These are phyloP conservation scores for Oenanthe sinensis DNA, from an alignment of 129 eudicot genomes.

Conservation along the genomic window DNA sequence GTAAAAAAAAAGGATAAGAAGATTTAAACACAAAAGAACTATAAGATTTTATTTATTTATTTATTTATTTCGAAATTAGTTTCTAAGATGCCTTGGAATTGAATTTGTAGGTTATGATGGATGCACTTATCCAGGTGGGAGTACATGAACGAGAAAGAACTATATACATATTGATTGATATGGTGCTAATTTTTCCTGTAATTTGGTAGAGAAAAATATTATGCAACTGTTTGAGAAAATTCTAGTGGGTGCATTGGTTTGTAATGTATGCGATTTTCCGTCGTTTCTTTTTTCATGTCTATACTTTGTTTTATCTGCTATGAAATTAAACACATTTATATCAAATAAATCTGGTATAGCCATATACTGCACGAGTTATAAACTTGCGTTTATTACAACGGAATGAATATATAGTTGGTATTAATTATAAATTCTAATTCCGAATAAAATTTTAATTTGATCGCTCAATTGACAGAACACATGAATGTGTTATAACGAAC, in stretches of 20 bases:
- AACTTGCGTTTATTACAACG: no score
- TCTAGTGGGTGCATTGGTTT: background rate
- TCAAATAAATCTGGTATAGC: no score
- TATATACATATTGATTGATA: background rate
- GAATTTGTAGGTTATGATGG: conserved; percentile 27
- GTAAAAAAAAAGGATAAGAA: no score
- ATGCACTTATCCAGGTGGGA: conserved; percentile 27
- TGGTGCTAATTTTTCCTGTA: background rate
- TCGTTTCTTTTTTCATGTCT: background rate
- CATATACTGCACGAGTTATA: no score
- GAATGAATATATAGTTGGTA: no score
- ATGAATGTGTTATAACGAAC: no score
- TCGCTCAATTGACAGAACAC: no score
- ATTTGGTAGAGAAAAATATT: background rate
- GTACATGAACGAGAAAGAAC: conserved; percentile 9
- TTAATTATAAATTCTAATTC: no score
- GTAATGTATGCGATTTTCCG: background rate
- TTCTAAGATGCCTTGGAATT: background rate
- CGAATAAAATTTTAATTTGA: no score
- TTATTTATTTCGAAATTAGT: background rate
- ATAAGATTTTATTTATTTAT: background rate
- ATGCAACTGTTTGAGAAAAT: background rate
- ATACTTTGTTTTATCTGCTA: background rate
- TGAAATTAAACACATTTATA: no score
- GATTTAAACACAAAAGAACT: background rate